Percentiles rank a stretch among this genome's conserved stretches.
These are phyloP conservation scores for Didymosphaeria variabile DNA, from an alignment of 2,329 filamentous ascomycete genomes.

Conservation along the genomic window DNA sequence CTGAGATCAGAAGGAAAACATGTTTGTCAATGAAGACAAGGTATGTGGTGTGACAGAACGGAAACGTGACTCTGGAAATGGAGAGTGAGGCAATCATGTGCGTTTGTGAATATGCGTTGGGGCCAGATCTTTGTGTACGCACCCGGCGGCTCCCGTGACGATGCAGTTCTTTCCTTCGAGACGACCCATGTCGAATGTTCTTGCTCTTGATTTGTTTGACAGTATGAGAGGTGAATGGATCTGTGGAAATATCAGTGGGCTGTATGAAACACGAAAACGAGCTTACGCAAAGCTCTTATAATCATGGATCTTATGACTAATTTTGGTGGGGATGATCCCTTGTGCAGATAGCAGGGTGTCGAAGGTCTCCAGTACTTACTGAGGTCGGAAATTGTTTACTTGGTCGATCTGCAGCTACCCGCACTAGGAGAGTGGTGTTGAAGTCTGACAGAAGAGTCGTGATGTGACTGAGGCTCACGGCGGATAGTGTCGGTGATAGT, in stretches of 20 bases:
- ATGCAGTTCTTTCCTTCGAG: constrained; percentile 74
- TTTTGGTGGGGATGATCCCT: constrained; percentile 27
- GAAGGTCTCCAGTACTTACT: constrained; percentile 4
- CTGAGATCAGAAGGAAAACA: not conserved
- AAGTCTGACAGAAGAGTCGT: constrained; percentile 8
- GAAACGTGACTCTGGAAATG: not conserved
- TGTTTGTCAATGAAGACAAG: not conserved
- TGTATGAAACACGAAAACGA: constrained; percentile 2
- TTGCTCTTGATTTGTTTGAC: not conserved
- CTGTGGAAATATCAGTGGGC: constrained; percentile 23
- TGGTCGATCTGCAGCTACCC: not conserved
- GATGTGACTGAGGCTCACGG: constrained; percentile 11
- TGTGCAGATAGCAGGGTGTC: constrained; percentile 3
- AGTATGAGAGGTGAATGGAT: not conserved
- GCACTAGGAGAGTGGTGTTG: constrained; percentile 1
- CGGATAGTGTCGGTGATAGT: constrained; percentile 31
- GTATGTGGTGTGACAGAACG: not conserved
- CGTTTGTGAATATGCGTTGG: not conserved
- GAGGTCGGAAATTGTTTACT: constrained; percentile 2
- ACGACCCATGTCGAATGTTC: constrained; percentile 55
- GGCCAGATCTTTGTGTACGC: constrained; percentile 49
- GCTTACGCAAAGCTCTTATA: constrained; percentile 33
- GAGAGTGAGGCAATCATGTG: constrained; percentile 1
- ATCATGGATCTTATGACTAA: constrained; percentile 41
- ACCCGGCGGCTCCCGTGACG: constrained; percentile 88